Percentiles rank a stretch among this genome's conserved stretches.
Conservation (phyloP, 352 stramenopile genomes). For the Phytophthora megakarya region DNA sequence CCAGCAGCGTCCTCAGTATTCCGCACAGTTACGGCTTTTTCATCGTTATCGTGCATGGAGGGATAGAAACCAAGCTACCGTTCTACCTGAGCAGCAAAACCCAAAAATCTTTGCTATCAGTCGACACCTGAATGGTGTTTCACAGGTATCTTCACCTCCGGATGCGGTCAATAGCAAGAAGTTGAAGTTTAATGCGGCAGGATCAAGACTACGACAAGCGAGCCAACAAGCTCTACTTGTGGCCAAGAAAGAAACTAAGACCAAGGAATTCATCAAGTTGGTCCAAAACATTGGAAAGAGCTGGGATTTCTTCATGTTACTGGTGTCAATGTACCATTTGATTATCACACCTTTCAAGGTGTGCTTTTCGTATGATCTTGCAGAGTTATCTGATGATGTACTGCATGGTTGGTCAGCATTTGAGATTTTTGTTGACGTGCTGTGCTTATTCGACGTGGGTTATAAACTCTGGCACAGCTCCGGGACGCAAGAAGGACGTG, state of each 20-base stretch:
- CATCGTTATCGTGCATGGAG: slow-evolving; percentile 46
- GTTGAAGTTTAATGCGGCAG: neutral
- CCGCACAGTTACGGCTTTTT: slow-evolving; percentile 48
- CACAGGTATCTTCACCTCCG: neutral
- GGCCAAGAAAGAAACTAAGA: slow-evolving; percentile 24
- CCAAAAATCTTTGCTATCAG: neutral
- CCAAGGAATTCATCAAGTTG: slow-evolving; percentile 45
- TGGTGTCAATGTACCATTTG: slow-evolving; percentile 52
- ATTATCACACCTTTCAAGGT: slow-evolving; percentile 60
- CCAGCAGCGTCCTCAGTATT: slow-evolving; percentile 53
- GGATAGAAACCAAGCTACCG: neutral
- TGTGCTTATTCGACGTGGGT: slow-evolving; percentile 52
- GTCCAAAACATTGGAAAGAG: slow-evolving; percentile 42
- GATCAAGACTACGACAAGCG: slow-evolving; percentile 5
- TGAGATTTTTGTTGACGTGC: slow-evolving; percentile 61
- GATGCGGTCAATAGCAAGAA: neutral
- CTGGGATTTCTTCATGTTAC: slow-evolving; percentile 59
- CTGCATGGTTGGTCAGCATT: slow-evolving; percentile 48
- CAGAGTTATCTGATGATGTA: slow-evolving; percentile 6
- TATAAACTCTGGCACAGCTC: slow-evolving; percentile 41
- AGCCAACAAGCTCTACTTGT: slow-evolving; percentile 17
- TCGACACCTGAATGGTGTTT: slow-evolving; percentile 8
- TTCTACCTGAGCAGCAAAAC: slow-evolving; percentile 7
- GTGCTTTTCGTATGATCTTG: slow-evolving; percentile 55
- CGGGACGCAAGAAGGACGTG: slow-evolving; percentile 10